Percentiles rank a stretch among this genome's conserved stretches.
Conservation (phyloP, 208 protist species). For the Trypanosoma mega region DNA sequence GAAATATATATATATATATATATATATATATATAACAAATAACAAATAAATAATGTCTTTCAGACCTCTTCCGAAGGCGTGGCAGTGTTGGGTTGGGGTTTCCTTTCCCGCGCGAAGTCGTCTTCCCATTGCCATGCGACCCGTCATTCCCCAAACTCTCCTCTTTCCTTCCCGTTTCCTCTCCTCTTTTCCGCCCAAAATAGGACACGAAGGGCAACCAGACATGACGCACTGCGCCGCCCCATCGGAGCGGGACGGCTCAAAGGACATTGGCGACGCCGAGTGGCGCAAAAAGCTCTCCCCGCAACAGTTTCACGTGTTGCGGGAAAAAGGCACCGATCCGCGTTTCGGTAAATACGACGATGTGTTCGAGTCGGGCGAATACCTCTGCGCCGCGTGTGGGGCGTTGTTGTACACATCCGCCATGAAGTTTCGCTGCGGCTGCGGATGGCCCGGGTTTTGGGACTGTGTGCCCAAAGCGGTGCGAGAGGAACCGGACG, state of each 20-base stretch:
- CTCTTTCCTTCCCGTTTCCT: conserved; percentile 5
- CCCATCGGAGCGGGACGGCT: conserved; percentile 45
- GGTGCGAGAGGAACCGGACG: conserved; percentile 79
- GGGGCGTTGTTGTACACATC: conserved; percentile 81
- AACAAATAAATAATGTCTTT: too few species aligned
- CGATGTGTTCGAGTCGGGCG: conserved; percentile 63
- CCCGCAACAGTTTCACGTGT: conserved; percentile 51
- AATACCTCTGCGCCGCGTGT: conserved; percentile 80
- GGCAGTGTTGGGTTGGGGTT: too few species aligned
- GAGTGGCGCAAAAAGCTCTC: conserved; percentile 61
- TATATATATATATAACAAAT: not conserved
- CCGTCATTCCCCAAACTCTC: too few species aligned
- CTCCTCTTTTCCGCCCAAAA: not conserved
- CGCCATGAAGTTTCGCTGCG: conserved; percentile 84
- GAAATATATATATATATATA: not conserved
- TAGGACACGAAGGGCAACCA: not conserved
- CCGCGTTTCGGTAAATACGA: conserved; percentile 54
- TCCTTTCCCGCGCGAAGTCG: too few species aligned
- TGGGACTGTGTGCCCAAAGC: conserved; percentile 75
- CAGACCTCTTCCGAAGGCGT: too few species aligned
- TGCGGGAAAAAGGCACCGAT: conserved; percentile 84
- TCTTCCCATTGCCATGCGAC: too few species aligned
- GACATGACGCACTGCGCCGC: conserved; percentile 64
- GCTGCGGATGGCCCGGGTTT: conserved; percentile 90
- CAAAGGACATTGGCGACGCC: conserved; percentile 65